Evolutionary conservation across 148 eudicot genomes (phyloP).

Genomic region (Polygonum maritimum): DNA sequence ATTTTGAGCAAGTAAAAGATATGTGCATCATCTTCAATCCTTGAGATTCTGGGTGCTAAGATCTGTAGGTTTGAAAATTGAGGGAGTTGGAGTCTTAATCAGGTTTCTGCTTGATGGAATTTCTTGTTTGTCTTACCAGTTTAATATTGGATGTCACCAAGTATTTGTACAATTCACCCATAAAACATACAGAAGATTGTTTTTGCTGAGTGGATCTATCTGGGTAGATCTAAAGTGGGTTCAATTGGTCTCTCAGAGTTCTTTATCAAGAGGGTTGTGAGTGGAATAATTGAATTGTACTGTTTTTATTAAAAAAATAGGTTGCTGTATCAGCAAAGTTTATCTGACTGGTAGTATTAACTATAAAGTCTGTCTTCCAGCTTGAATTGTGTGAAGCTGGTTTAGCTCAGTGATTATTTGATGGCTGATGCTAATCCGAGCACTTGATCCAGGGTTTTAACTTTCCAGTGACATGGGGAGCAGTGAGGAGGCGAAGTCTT

Average conservation of each 20-base stretch:
- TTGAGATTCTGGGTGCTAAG: neutral
- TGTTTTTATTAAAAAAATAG: too few relatives aligned
- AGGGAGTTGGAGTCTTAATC: constrained; percentile 8
- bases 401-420: neutral
- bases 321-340: neutral
- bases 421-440: neutral
- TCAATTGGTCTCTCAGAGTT: neutral
- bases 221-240: neutral
- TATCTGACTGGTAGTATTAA: neutral
- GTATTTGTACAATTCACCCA: neutral
- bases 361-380: neutral
- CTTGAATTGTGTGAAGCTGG: neutral
- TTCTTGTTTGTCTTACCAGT: neutral
- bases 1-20: neutral
- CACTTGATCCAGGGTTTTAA: neutral
- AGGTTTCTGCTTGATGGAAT: neutral
- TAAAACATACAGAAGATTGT: neutral
- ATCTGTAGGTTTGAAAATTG: neutral
- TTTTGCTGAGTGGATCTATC: neutral
- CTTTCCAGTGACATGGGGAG: constrained; percentile 36
- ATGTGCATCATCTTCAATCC: neutral
- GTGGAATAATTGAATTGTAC: neutral
- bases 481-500: constrained; percentile 41
- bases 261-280: neutral
- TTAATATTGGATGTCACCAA: neutral